These are phyloP conservation scores for Ilex asprella DNA, from an alignment of 257 asterid genomes.

Conservation along the genomic window DNA sequence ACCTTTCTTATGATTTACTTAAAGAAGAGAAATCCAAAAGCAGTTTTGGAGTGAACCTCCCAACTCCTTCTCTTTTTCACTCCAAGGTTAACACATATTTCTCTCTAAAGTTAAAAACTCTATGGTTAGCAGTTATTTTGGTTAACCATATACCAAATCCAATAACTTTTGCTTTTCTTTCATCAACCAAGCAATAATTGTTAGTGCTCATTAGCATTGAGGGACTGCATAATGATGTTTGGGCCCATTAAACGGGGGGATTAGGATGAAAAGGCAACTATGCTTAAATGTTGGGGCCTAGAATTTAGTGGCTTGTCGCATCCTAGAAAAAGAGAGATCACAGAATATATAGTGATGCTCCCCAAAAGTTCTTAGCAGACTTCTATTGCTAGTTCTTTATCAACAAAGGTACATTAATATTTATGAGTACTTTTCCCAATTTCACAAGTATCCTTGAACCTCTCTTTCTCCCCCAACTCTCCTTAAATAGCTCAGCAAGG, in stretches of 20 bases:
- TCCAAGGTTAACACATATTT: no score
- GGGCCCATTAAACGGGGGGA: neutral
- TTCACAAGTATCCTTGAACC: constrained; percentile 14
- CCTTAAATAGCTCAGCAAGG: no score
- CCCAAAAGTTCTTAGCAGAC: constrained; percentile 15
- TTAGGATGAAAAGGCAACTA: constrained; percentile 12
- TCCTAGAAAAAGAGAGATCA: constrained; percentile 12
- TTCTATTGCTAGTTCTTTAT: constrained; percentile 18
- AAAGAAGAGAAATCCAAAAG: no score
- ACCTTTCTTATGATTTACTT: no score
- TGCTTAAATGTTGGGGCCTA: constrained; percentile 7
- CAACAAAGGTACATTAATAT: constrained; percentile 13
- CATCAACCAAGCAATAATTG: constrained; percentile 9
- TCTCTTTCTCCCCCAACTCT: no score
- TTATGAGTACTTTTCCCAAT: constrained; percentile 5
- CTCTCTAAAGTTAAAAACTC: neutral
- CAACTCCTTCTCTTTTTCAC: no score
- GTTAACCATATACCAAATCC: neutral
- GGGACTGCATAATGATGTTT: constrained; percentile 1
- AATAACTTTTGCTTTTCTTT: neutral
- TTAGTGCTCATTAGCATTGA: constrained; percentile 5
- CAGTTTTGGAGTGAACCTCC: no score
- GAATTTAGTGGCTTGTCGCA: constrained; percentile 25
- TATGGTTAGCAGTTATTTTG: neutral
- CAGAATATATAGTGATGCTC: constrained; percentile 24